These are phyloP conservation scores for Blumeriella jaapii DNA, from an alignment of 2,329 filamentous ascomycete genomes.

Conservation along the genomic window DNA sequence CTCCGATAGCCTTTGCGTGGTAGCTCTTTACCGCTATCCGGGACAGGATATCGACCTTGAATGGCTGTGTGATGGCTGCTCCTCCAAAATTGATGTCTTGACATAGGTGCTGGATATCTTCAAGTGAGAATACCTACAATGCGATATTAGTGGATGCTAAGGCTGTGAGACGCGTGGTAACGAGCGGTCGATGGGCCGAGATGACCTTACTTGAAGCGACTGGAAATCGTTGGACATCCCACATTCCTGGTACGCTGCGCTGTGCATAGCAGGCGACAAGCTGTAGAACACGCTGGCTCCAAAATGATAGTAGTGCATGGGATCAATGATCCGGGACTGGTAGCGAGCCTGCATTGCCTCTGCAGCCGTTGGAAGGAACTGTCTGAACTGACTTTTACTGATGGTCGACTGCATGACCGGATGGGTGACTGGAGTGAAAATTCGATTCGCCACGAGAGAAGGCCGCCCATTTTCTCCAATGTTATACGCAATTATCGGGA, in stretches of 20 bases:
- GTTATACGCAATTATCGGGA: slow-evolving; percentile 40
- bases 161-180: no score
- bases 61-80: slow-evolving; percentile 59
- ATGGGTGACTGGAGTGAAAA: slow-evolving; percentile 44
- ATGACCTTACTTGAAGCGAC: slow-evolving; percentile 49
- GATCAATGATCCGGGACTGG: slow-evolving; percentile 50
- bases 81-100: slow-evolving; percentile 59
- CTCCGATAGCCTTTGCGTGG: slow-evolving; percentile 64
- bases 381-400: slow-evolving; percentile 23
- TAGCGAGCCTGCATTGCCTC: slow-evolving; percentile 56
- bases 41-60: slow-evolving; percentile 60
- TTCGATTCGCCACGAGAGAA: slow-evolving; percentile 45
- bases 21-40: slow-evolving; percentile 55
- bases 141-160: no score
- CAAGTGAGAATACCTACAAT: slow-evolving; percentile 41
- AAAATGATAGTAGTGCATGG: slow-evolving; percentile 62
- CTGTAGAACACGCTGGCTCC: slow-evolving; percentile 64
- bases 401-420: slow-evolving; percentile 45
- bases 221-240: slow-evolving; percentile 59
- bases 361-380: slow-evolving; percentile 37
- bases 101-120: slow-evolving; percentile 51
- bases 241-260: slow-evolving; percentile 51
- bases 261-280: slow-evolving; percentile 69
- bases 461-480: slow-evolving; percentile 41
- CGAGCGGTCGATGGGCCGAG: no score